Percentiles rank a stretch among this genome's conserved stretches.
These are phyloP conservation scores for Ambrosia trifida DNA, from an alignment of 129 eudicot species.

Conservation along the genomic window DNA sequence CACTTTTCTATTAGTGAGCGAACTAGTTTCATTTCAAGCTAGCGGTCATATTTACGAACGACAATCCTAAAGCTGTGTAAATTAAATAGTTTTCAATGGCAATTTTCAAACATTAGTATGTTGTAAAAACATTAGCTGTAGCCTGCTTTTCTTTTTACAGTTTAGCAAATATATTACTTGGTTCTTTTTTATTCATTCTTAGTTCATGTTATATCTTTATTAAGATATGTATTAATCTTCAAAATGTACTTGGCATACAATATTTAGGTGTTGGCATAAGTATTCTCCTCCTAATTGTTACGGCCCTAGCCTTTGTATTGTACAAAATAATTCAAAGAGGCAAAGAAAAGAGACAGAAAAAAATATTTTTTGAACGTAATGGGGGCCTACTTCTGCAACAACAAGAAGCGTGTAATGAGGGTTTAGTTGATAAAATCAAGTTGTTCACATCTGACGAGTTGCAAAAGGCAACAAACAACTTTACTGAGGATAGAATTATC, in stretches of 20 bases:
- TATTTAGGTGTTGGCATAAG: conserved; percentile 35
- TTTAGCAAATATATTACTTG: background rate
- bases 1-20: too few species aligned
- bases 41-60: too few species aligned
- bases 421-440: conserved; percentile 28
- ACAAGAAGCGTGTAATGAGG: conserved; percentile 19
- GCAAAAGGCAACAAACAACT: conserved; percentile 34
- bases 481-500: conserved; percentile 27
- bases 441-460: conserved; percentile 30
- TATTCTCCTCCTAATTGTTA: conserved; percentile 14
- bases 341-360: conserved; percentile 26
- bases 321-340: conserved; percentile 14
- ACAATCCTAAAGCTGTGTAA: background rate
- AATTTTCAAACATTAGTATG: background rate
- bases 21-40: background rate
- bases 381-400: conserved; percentile 43
- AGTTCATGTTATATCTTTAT: background rate
- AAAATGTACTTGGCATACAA: background rate
- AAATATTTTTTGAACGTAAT: conserved; percentile 37
- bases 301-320: conserved; percentile 5
- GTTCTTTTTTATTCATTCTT: background rate
- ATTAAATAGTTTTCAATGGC: background rate
- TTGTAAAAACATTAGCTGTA: background rate
- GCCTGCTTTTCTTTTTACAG: background rate
- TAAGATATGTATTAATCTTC: background rate